Conservation (phyloP, 1,284 basidiomycete genomes). For the Malassezia pachydermatis region DNA sequence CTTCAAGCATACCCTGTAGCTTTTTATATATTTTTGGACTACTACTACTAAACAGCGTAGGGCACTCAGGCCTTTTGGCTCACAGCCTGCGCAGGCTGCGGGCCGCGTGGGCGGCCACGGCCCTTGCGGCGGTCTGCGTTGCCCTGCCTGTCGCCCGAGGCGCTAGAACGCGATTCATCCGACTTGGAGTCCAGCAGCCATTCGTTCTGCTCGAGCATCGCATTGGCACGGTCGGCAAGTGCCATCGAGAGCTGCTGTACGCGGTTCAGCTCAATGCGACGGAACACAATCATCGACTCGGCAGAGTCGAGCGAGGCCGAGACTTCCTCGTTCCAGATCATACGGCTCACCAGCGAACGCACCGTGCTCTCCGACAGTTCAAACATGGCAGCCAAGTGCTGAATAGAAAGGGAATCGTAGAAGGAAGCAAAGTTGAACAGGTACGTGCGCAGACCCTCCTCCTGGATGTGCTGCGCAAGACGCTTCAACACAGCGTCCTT, state of each 20-base stretch:
- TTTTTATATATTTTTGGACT: no score
- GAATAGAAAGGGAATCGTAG: slow-evolving; percentile 81
- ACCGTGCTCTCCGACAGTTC: slow-evolving; percentile 68
- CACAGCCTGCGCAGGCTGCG: slow-evolving; percentile 35
- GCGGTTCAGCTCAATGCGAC: slow-evolving; percentile 67
- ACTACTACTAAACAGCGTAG: no score
- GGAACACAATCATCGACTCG: slow-evolving; percentile 76
- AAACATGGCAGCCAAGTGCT: slow-evolving; percentile 77
- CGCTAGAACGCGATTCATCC: slow-evolving; percentile 50
- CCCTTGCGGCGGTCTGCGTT: slow-evolving; percentile 32
- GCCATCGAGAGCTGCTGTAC: slow-evolving; percentile 44
- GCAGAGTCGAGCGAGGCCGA: slow-evolving; percentile 78
- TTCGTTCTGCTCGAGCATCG: slow-evolving; percentile 89
- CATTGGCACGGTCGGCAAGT: slow-evolving; percentile 75
- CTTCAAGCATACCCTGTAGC: no score
- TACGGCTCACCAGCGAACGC: slow-evolving; percentile 85
- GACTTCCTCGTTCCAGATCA: slow-evolving; percentile 98
- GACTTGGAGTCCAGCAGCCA: slow-evolving; percentile 83
- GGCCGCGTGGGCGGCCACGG: slow-evolving; percentile 30
- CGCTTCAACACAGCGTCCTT: slow-evolving; percentile 79
- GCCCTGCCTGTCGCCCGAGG: slow-evolving; percentile 15
- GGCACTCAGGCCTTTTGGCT: slow-evolving; percentile 37
- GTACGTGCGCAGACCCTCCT: slow-evolving; percentile 91
- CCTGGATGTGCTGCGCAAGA: slow-evolving; percentile 93
- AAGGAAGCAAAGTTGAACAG: slow-evolving; percentile 95